Conservation (phyloP, 2,329 filamentous ascomycete species). For the Neophaeococcomyces mojaviensis region DNA sequence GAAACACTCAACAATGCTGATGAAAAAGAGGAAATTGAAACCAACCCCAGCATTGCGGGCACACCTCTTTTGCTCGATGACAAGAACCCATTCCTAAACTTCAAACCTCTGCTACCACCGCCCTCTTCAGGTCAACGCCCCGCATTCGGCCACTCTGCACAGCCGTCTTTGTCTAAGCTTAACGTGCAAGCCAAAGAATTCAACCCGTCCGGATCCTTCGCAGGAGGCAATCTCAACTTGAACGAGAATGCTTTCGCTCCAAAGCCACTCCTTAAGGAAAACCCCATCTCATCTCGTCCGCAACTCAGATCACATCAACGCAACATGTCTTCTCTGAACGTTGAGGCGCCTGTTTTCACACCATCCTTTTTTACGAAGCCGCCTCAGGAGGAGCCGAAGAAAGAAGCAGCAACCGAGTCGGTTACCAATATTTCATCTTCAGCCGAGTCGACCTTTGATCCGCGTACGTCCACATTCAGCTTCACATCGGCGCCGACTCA, state of each 20-base stretch:
- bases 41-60: constrained; percentile 64
- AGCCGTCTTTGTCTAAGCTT: constrained; percentile 63
- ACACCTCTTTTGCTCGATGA: constrained; percentile 51
- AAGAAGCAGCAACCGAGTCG: neutral
- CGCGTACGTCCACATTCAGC: constrained; percentile 15
- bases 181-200: constrained; percentile 87
- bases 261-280: neutral
- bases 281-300: neutral
- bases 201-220: constrained; percentile 48
- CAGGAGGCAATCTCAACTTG: constrained; percentile 38
- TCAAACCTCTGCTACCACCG: constrained; percentile 15
- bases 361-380: constrained; percentile 35
- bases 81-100: constrained; percentile 19
- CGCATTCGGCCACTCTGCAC: constrained; percentile 1
- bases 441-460: constrained; percentile 13
- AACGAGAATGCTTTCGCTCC: constrained; percentile 33
- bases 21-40: constrained; percentile 50
- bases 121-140: neutral
- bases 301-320: constrained; percentile 1
- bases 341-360: constrained; percentile 62
- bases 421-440: neutral
- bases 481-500: constrained; percentile 30
- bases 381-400: neutral
- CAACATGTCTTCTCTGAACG: constrained; percentile 39
- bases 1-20: constrained; percentile 19